Evolutionary conservation across 129 eudicot species (phyloP), one percentile per base, ranked within the genome.

Genomic region (Flaveria ramosissima): DNA sequence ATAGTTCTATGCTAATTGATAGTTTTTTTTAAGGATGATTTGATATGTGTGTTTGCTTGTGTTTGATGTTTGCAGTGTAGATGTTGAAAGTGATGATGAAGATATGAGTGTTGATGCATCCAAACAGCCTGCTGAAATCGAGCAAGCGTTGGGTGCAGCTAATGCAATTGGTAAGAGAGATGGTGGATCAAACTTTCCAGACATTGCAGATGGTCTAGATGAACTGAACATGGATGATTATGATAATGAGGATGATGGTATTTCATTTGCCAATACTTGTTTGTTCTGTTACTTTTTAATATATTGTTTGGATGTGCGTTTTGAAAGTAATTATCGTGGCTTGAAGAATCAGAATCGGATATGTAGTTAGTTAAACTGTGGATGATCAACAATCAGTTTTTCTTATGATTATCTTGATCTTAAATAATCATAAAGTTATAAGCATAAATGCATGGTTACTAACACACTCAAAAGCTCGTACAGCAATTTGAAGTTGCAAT

Each of bases 171-270:
- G 97, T 69, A 90, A 86, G 27, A 66, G 82, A 74, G 79, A 39
- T 57, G 32, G 83, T 12, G 89, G 83, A 67, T 20, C 88, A 2
- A 83, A 76, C 72, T 65, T 83, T 20, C 47, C 71, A 42, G 87
- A 85, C 81, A 76, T 93, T 42, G 77, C 85, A 48, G 98, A 88
- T 71, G 93, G 87, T 46, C 57, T 90, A 77, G 78, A 79, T 81
- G 96, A 90, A 78, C 77, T 93, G 39, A 86, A 90, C 87, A 93
- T 93, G 97, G 98, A 90, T 73, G 70, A 87, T 70, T 93, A 93
- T 79, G 97, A 90, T 77, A 92, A 93, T 24, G 98, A 93, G 30
- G 96, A 93, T 60, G 92, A 86, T 72, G 98, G 96, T 93, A 90
- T 81, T 15, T 80, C 46, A 36, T 8, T 24, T 26, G 13, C 6